phyloP scores from a whole-genome alignment of 345 rosid genomes.

The Gossypium bickii region DNA sequence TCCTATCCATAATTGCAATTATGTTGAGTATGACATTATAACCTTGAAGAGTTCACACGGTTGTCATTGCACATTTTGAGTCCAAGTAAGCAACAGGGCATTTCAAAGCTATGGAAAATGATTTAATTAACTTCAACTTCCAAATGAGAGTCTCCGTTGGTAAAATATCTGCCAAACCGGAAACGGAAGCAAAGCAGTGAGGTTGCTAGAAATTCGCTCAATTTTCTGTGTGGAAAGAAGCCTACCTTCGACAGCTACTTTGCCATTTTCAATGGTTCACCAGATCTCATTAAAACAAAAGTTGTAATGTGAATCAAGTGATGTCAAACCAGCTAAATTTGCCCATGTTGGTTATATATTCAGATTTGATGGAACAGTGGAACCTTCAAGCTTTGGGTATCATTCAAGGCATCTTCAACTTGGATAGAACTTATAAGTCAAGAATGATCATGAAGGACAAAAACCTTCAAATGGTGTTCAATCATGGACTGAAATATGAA shows the following conservation, averaged over 20 bases:
- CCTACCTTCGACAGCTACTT: constrained; percentile 40
- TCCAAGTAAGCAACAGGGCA: no score
- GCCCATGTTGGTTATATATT: neutral
- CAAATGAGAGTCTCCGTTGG: constrained; percentile 68
- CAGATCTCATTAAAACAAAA: constrained; percentile 32
- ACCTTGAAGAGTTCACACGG: no score
- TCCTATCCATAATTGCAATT: no score
- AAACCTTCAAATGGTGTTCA: constrained; percentile 73
- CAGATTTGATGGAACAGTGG: neutral
- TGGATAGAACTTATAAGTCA: no score
- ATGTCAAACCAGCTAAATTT: neutral
- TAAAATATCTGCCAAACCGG: constrained; percentile 39
- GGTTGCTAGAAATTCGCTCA: constrained; percentile 48
- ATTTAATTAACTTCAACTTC: constrained; percentile 64
- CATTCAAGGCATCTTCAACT: neutral
- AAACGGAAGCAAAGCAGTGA: constrained; percentile 50
- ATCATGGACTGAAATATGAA: constrained; percentile 74
- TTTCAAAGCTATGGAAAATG: neutral
- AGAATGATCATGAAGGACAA: constrained; percentile 12
- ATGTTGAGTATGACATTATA: no score
- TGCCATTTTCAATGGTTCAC: constrained; percentile 79
- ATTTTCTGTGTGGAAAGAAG: constrained; percentile 43
- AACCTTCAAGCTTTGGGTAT: neutral
- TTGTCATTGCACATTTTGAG: no score
- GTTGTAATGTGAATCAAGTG: neutral